Evolutionary conservation across 31 red algal species (phyloP).

Genomic region (Porphyra umbilicalis): DNA sequence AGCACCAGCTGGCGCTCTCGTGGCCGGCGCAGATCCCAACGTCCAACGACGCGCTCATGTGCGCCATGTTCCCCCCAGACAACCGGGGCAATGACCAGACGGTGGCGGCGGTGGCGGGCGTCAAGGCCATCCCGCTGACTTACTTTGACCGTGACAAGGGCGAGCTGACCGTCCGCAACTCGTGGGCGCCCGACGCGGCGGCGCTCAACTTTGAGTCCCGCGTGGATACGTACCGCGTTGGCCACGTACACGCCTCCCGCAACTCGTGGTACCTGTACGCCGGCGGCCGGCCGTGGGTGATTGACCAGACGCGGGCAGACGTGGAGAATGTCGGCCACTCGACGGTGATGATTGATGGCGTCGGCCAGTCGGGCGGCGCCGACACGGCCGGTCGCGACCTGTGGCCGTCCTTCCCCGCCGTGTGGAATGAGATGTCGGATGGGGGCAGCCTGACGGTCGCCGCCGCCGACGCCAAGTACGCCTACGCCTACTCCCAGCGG

Average conservation of each 20-base stretch:
- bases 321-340: not conserved
- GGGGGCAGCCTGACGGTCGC: not conserved
- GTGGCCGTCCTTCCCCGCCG: conserved; percentile 5
- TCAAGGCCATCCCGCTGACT: not conserved
- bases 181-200: not conserved
- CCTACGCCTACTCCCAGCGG: conserved; percentile 5
- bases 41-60: not conserved
- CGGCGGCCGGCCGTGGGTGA: conserved; percentile 2
- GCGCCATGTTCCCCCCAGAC: not conserved
- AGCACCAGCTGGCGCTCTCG: not conserved
- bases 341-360: conserved; percentile 6
- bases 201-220: conserved; percentile 2
- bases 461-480: conserved; percentile 4
- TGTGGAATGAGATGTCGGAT: not conserved
- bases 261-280: conserved; percentile 7
- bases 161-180: conserved; percentile 1
- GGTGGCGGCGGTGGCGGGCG: not conserved
- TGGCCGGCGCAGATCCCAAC: not conserved
- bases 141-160: conserved; percentile 6
- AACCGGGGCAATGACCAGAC: not conserved
- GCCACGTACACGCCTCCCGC: conserved; percentile 9
- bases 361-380: conserved; percentile 4
- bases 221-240: not conserved
- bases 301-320: conserved; percentile 2
- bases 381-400: not conserved